Evolutionary conservation across 495 filamentous ascomycete species (phyloP), one percentile per base, ranked within the genome.

Genomic region (Extremus antarcticus): DNA sequence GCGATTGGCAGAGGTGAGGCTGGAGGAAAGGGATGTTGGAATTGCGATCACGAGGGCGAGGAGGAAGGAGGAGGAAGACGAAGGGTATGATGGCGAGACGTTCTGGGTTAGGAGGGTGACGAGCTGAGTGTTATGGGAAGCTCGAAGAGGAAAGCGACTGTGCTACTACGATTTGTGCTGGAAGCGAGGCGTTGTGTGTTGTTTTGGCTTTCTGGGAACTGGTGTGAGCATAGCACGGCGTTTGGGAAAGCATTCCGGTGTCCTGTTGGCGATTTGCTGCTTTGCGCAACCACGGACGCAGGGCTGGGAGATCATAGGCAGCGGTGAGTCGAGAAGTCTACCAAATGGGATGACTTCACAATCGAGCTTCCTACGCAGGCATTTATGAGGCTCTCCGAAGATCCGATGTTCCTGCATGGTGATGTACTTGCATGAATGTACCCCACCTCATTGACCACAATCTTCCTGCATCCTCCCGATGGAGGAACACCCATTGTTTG

Each of bases 71-170:
- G 59, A 59, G 38, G 50, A 50, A 43, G 55, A 55, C 38, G 51
- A 62, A 40, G 59, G 59, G 39, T 50, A 7, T 32, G 25, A 51
- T 23, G 50, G 39, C 3, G 39, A 23, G 20, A 29, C 17, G 32
- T 21, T 62, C 25, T 62, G 59, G 59, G 59, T 62, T 40, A 54
- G 59, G 54, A 43, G 59, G 55, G 59, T 62, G n/a, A 62, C 59
- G 19, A 46, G 51, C 2, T 61, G 50, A 35, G 29, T n/a, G n/a
- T n/a, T n/a, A n/a, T n/a, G n/a, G n/a, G n/a, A n/a, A n/a, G n/a
- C n/a, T n/a, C n/a, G n/a, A n/a, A n/a, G n/a, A n/a, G n/a, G n/a
- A n/a, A n/a, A n/a, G n/a, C n/a, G n/a, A n/a, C n/a, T n/a, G n/a
- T n/a, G n/a, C n/a, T n/a, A n/a, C n/a, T n/a, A n/a, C n/a, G n/a